Base-by-base conservation (phyloP, 2,329 filamentous ascomycete genomes). In the Aspergillus sergii region DNA sequence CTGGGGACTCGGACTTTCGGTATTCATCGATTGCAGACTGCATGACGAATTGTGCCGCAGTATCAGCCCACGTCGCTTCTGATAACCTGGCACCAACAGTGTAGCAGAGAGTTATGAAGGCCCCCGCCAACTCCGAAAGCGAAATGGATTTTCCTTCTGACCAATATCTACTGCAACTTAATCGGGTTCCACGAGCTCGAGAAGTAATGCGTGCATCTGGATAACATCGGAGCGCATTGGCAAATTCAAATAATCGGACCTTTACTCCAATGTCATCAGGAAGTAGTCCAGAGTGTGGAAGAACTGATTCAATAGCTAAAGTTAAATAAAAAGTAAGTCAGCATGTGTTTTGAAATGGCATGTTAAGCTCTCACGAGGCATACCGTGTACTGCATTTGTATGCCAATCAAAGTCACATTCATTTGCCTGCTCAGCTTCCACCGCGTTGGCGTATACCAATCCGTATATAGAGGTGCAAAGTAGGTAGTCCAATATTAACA, bases 401-500 rank as follows among this genome's bases (percentile, higher is more conserved):
- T 70, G 41, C 62, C 73, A 71, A 28, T 69, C 63, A 34, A 65
- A 57, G 32, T 73, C 69, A 41, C 61, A 56, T 55, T 59, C 21
- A n/a, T 63, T 41, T 19, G 48, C 59, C 57, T 63, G 59, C 36
- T 30, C 32, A 50, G 30, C 9, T 30, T 55, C 53, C 67, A 57
- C 60, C 59, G 51, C 65, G 54, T 59, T 65, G 61, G 78, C 75
- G 30, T 76, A 72, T 39, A 86, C 71, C 5, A 83, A 73, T 45
- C 75, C 71, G 23, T 79, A 72, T 48, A 80, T 82, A 9, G 82
- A 78, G 53, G 81, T 78, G 75, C 80, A 83, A 46, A 83, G 69
- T 4, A 87, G 72, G 66, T 86, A 87, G 69, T 88, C 86, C n/a
- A 87, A 75, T 50, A 87, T 85, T 71, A 85, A 81, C 41, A 81